These are phyloP conservation scores for Tephrocybe sp. DNA, from an alignment of 768 basidiomycete genomes.

Conservation along the genomic window DNA sequence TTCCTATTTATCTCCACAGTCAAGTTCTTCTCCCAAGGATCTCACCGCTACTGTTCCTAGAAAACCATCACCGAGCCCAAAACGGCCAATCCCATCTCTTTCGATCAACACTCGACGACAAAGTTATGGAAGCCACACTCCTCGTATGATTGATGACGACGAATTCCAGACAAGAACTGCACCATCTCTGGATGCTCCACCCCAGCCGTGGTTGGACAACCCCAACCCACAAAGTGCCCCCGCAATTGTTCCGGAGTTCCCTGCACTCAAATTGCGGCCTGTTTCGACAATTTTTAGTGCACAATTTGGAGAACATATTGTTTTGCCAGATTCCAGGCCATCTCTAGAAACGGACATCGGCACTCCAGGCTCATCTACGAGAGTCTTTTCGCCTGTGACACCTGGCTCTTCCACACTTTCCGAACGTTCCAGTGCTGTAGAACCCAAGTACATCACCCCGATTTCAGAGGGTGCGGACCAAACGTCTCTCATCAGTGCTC, in stretches of 20 bases:
- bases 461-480: slow-evolving; percentile 42
- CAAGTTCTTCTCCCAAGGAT: slow-evolving; percentile 7
- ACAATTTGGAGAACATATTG: slow-evolving; percentile 56
- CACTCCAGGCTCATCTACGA: slow-evolving; percentile 51
- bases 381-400: slow-evolving; percentile 40
- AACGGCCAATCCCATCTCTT: slow-evolving; percentile 37
- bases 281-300: slow-evolving; percentile 74
- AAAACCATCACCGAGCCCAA: slow-evolving; percentile 25
- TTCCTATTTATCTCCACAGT: slow-evolving; percentile 15
- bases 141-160: slow-evolving; percentile 22
- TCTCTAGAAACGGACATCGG: slow-evolving; percentile 41
- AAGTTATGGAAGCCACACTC: slow-evolving; percentile 18
- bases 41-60: not conserved
- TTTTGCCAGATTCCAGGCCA: slow-evolving; percentile 30
- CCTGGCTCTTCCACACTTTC: slow-evolving; percentile 17
- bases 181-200: slow-evolving; percentile 9
- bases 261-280: slow-evolving; percentile 67
- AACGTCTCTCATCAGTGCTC: slow-evolving; percentile 41
- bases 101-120: slow-evolving; percentile 38
- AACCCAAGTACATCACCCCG: slow-evolving; percentile 27
- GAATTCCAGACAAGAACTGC: slow-evolving; percentile 24
- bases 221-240: slow-evolving; percentile 60
- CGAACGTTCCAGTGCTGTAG: slow-evolving; percentile 21
- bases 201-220: slow-evolving; percentile 25
- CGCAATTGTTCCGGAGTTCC: slow-evolving; percentile 58